Evolutionary conservation across 1,284 basidiomycete genomes (phyloP), one percentile per base, ranked within the genome.

Genomic region (Pseudozyma sp.): DNA sequence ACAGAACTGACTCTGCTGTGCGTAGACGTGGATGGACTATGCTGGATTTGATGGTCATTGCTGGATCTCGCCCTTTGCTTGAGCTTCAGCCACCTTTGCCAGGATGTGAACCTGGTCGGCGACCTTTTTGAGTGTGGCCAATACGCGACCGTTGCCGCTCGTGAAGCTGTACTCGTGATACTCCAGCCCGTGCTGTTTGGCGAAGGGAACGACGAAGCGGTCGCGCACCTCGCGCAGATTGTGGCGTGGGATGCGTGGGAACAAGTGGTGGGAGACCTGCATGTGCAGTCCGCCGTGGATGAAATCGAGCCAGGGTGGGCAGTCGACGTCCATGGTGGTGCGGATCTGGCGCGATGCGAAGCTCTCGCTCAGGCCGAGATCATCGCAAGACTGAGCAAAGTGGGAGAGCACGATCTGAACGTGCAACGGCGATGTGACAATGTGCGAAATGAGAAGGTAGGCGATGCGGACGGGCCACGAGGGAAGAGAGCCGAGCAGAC

Each of bases 211-310:
- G 55, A 95, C 94, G 57, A 96, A 85, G 10, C 68, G 87, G 52
- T 89, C 73, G 75, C 91, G 92, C 0, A 94, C 93, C 61, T 89
- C 88, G 40, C 90, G 89, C 53, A 99, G 88, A 82, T 97, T 96
- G 87, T 99, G 96, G 31, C 97, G 88, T 2, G 97, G 97, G 2
- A 98, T 87, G 24, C 97, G 91, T 8, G 96, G 97, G 87, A 98
- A 97, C 64, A 98, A 88, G 85, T 98, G 97, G 82, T 99, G 96
- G 5, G 96, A 94, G 42, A 98, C 94, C 85, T 99, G 96, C 49
- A 98, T 90, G 80, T 99, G 94, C 29, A 89, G 89, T 4, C 94
- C 96, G 31, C 96, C 96, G 83, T 99, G 96, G 33, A 98, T 86
- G 81, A 94, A 97, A 71, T 90, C 92, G 75, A 97, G 88, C 47